Conservation (phyloP, 2,329 filamentous ascomycete species). For the Celoporthe dispersa region DNA sequence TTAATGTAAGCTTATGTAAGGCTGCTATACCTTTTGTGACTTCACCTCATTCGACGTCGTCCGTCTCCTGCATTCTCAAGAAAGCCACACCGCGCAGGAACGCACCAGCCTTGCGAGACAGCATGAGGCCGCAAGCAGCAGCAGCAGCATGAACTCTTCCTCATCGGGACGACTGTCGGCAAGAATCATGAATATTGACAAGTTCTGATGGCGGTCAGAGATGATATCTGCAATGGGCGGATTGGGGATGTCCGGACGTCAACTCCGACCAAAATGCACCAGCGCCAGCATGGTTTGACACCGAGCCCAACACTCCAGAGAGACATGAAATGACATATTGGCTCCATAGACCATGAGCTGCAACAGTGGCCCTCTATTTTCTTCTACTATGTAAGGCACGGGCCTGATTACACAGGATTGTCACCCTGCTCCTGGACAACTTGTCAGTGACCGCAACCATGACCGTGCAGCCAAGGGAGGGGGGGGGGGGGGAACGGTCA, state of each 20-base stretch:
- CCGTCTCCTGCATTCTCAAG: constrained; percentile 22
- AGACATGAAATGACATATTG: neutral
- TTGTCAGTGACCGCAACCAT: constrained; percentile 11
- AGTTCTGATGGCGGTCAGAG: neutral
- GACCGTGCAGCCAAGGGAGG: neutral
- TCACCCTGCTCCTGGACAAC: constrained; percentile 17
- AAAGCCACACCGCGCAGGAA: neutral
- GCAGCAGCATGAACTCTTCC: too few species aligned
- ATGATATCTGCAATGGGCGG: constrained; percentile 10
- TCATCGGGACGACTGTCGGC: neutral
- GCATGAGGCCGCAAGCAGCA: neutral
- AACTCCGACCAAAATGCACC: constrained; percentile 18
- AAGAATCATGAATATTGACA: neutral
- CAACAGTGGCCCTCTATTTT: neutral
- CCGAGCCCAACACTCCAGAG: neutral
- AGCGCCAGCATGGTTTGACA: constrained; percentile 17
- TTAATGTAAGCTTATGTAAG: constrained; percentile 25
- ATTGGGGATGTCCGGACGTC: constrained; percentile 31
- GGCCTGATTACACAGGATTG: constrained; percentile 6
- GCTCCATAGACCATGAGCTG: neutral
- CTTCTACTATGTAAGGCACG: neutral
- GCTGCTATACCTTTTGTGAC: constrained; percentile 30
- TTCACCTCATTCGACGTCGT: constrained; percentile 51
- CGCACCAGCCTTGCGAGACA: neutral
- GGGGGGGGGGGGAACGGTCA: neutral